Evolutionary conservation across 805 yeast genomes (phyloP), one percentile per base, ranked within the genome.

Genomic region (Blastobotrys chiropterorum): DNA sequence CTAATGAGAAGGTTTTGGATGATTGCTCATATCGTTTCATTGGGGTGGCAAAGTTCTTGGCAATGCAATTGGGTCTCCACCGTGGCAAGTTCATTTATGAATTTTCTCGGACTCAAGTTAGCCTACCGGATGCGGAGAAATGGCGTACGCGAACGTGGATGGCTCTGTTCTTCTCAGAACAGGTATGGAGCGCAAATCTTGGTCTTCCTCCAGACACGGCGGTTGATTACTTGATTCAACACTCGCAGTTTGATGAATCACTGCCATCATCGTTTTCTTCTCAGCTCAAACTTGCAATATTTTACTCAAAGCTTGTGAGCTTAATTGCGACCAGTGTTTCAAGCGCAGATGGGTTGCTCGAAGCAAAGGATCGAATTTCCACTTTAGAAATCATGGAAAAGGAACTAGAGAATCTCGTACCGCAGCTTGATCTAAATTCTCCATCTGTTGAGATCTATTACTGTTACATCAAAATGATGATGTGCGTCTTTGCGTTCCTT

Each of bases 61-160:
- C 95, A 0, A 78, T 85, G 57, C 97, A 90, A 65, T 70, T 90
- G 38, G 97, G 97, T 8, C 73, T 90, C 54, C 97, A 90, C 67
- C 73, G 97, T 57, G 97, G 97, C 21, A 86, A 86, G 64, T 90
- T 90, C 65, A 88, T 90, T 58, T 81, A 85, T 56, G 97, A 90
- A 62, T 90, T 90, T 59, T 84, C 95, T 4, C 76, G 97, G 62
- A 86, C 92, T 30, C 97, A 90, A 64, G 94, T 86, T 3, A 79
- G 87, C 20, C 74, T 90, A 67, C 92, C 92, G 0, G 89, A 90
- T 67, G 92, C 96, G 3, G 97, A 88, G 59, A 83, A 82, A 62
- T 90, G 97, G 97, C 77, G 97, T 66, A 89, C 97, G 0, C 74
- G 96, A 59, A 81, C 96, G 1, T 90, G 97, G 97, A 71, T 89